Percentiles rank a stretch among this genome's conserved stretches.
Evolutionary conservation across 441 rosid genomes (phyloP).

Genomic region (Erodium texanum): DNA sequence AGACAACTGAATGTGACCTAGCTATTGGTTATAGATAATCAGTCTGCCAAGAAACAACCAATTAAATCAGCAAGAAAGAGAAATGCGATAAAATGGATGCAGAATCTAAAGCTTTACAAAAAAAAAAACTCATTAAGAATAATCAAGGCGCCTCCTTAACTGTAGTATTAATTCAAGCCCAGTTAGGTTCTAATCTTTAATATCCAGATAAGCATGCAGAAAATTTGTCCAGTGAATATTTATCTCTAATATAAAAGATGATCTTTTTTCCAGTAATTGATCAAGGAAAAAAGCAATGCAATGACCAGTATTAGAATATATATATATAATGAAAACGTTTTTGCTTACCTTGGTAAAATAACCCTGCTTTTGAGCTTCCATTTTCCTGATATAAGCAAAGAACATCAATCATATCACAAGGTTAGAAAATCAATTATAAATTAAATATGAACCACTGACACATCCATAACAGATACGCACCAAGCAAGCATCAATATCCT

Average conservation of each 20-base stretch:
- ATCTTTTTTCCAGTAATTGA: neutral
- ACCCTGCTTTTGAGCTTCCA: slow-evolving; percentile 45
- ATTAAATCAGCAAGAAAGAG: neutral
- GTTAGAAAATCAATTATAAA: slow-evolving; percentile 5
- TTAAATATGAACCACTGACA: neutral
- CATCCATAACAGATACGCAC: slow-evolving; percentile 21
- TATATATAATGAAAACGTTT: neutral
- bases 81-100: neutral
- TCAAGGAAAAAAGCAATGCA: neutral
- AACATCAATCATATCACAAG: slow-evolving; percentile 10
- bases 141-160: neutral
- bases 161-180: neutral
- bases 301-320: neutral
- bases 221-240: neutral
- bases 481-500: slow-evolving; percentile 53
- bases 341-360: slow-evolving; percentile 39
- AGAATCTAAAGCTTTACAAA: neutral
- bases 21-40: neutral
- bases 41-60: neutral
- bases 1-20: neutral
- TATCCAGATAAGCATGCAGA: neutral
- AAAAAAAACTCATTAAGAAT: neutral
- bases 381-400: slow-evolving; percentile 30
- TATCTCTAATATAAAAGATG: neutral
- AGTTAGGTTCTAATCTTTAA: neutral